Evolutionary conservation across 352 stramenopile species (phyloP), one percentile per base, ranked within the genome.

Genomic region (Blastocystis sp.): DNA sequence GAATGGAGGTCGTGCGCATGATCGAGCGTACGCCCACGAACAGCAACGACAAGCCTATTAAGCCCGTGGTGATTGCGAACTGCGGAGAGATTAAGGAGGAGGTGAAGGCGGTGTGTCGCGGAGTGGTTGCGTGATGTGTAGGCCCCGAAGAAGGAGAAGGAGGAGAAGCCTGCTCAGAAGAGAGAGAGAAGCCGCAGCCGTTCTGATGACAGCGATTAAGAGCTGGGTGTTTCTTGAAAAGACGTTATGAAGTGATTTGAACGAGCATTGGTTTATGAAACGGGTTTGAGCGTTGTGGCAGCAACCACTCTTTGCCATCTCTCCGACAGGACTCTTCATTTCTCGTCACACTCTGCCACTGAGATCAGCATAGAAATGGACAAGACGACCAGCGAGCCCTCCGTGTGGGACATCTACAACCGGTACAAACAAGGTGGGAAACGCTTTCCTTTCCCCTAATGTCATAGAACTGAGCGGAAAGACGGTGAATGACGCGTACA

Each of bases 31-130:
- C 94, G n/a, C 92, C 96, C 55, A 97, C 93, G 61, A 95, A 95
- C 90, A 92, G 94, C 79, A 93, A 92, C 80, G 95, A 98, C 92
- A 98, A 98, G 91, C 96, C 96, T 16, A 74, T 92, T 61, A 90
- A 94, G 65, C 91, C 95, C 71, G 95, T 99, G 62, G 90, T 98
- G 67, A 98, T 99, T 92, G 93, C 93, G 24, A 97, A 99, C 93
- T 99, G 96, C 88, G 97, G 97, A 39, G 90, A 95, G 76, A 24
- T 95, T 74, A 85, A 85, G 74, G 51, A 62, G 24, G 12, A 33
- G 35, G 9, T 41, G n/a, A n/a, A n/a, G n/a, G n/a, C n/a, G n/a
- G n/a, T n/a, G n/a, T 69, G 74, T 85, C 26, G 21, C 16, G 4
- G 31, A 59, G 29, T 19, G 1, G 3, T 45, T 29, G 1, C 24